phyloP scores from a whole-genome alignment of 257 asterid species.

The Handroanthus guayacan region DNA sequence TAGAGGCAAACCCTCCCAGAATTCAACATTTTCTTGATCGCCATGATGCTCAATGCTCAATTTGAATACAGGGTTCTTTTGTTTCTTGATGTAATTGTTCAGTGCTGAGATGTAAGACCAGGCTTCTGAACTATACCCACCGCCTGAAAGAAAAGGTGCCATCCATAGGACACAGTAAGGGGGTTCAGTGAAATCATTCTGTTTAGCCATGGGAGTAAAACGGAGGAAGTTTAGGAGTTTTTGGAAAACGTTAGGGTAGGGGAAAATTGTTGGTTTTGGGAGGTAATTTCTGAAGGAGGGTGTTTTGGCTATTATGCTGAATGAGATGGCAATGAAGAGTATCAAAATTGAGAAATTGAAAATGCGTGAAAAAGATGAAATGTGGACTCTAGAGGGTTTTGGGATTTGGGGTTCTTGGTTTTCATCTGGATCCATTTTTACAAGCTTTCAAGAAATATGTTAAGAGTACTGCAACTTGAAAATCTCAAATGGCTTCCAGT shows the following conservation, averaged over 20 bases:
- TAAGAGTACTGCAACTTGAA: conserved; percentile 17
- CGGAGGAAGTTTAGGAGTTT: conserved; percentile 33
- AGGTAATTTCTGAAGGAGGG: conserved; percentile 33
- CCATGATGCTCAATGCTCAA: conserved; percentile 79
- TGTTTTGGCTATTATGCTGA: conserved; percentile 33
- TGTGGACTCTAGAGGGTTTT: conserved; percentile 26
- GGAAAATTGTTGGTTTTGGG: conserved; percentile 44
- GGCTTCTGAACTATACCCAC: conserved; percentile 95
- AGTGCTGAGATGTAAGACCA: conserved; percentile 89
- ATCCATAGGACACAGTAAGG: conserved; percentile 82
- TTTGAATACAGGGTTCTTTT: conserved; percentile 51
- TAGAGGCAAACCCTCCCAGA: conserved; percentile 83
- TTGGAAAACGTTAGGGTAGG: conserved; percentile 33
- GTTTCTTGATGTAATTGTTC: conserved; percentile 43
- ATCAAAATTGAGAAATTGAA: conserved; percentile 49
- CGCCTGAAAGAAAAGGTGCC: conserved; percentile 96
- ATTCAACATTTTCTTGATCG: conserved; percentile 63
- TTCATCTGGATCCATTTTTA: conserved; percentile 49
- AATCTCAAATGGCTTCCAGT: not conserved
- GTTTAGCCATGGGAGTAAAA: conserved; percentile 15
- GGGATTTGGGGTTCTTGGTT: conserved; percentile 46
- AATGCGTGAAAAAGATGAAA: conserved; percentile 37
- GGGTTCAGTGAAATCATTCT: conserved; percentile 34
- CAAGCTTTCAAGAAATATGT: not conserved
- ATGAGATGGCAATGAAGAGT: conserved; percentile 57